Base-by-base conservation (phyloP, 2,329 filamentous ascomycete genomes). In the Apiospora malaysiana region DNA sequence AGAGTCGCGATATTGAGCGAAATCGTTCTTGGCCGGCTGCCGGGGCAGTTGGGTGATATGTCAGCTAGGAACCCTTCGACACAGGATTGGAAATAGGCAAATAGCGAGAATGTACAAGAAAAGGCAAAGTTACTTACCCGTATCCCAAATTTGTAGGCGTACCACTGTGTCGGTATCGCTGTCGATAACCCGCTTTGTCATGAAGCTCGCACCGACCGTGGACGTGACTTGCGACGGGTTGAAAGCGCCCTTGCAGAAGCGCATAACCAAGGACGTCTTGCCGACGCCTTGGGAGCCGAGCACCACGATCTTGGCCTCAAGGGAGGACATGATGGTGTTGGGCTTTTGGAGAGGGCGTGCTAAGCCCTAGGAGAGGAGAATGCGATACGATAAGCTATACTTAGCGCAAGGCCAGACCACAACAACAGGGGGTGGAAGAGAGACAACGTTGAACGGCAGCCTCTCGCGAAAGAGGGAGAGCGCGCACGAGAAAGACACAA, bases 111-210 rank as follows among this genome's bases (percentile, higher is more conserved):
- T 23, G 25, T 43, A 47, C 16, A 25, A 32, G 8, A 16, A 32
- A 32, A 40, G 68, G 25, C 65, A 46, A 25, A n/a, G 75, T 77
- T 72, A 75, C 77, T 72, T 80, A 89, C 88, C 94, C 45, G 95
- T 98, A 80, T 98, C 95, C 95, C 95, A 98, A 75, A 98, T 97
- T 79, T 98, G 95, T 47, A 98, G 86, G n/a, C 95, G 90, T 46
- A 98, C 94, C 32, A 93, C 87, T 1, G 94, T 96, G 77, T 95
- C 93, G 27, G 92, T 93, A 79, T 97, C 93, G 73, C 89, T 90
- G 82, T 98, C 95, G 75, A 93, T 86, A 72, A 94, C 91, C 78
- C 91, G 90, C 83, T 94, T 94, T 59, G 93, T 93, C 79, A 94
- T 86, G 81, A 94, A 94, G 78, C 90, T 93, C 40, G 93, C 93